A percentile compares a stretch with the other conserved stretches of the same genome.
These are phyloP conservation scores for Oryza brachyantha DNA, from an alignment of 176 grass and related monocot species.

Conservation along the genomic window DNA sequence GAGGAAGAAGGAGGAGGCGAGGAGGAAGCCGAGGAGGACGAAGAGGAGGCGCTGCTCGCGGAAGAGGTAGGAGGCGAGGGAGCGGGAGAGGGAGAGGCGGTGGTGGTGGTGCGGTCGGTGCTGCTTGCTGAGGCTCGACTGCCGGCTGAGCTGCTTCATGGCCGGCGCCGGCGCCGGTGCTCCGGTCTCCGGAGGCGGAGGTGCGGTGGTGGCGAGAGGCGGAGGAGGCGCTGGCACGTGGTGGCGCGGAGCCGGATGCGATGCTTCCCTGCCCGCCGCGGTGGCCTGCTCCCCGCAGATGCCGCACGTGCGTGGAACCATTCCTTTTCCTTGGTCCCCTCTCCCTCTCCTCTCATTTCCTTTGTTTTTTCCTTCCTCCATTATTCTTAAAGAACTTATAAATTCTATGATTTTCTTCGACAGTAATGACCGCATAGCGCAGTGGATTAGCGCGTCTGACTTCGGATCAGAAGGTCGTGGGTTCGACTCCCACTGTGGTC, in stretches of 20 bases:
- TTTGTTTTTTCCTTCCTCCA: background rate
- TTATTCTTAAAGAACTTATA: too few species aligned
- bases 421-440: slow-evolving; percentile 96
- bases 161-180: background rate
- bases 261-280: slow-evolving; percentile 28
- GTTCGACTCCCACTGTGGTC: slow-evolving; percentile 99
- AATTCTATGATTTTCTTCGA: too few species aligned
- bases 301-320: slow-evolving; percentile 44
- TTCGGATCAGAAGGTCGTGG: slow-evolving; percentile 99
- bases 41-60: slow-evolving; percentile 95
- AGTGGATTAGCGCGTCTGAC: slow-evolving; percentile 99
- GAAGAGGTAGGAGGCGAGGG: slow-evolving; percentile 59
- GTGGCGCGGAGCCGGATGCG: slow-evolving; percentile 5
- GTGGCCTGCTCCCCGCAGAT: slow-evolving; percentile 28
- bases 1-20: slow-evolving; percentile 86
- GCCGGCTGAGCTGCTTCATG: slow-evolving; percentile 83
- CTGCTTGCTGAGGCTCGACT: slow-evolving; percentile 56
- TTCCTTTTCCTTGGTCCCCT: slow-evolving; percentile 16
- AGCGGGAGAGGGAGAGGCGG: slow-evolving; percentile 41
- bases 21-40: slow-evolving; percentile 79
- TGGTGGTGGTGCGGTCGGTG: slow-evolving; percentile 43
- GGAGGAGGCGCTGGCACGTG: background rate
- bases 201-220: slow-evolving; percentile 6
- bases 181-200: slow-evolving; percentile 30
- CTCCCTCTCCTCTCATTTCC: too few species aligned